Conservation (phyloP, 352 stramenopile species). For the Globisporangium apiculatum region DNA sequence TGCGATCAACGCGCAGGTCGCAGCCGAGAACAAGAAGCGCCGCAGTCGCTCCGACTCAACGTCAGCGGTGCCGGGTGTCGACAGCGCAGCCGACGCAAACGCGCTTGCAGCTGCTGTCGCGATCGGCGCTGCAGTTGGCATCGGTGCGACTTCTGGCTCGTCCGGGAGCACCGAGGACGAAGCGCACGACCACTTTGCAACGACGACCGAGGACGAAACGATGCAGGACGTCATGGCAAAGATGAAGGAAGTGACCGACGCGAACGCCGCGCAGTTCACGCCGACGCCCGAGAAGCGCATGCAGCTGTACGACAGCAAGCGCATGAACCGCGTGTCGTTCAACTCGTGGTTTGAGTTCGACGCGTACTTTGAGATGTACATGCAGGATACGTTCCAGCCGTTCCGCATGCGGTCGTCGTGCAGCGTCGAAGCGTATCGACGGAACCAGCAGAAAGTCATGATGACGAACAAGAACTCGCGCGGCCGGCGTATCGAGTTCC, state of each 20-base stretch:
- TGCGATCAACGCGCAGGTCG: slow-evolving; percentile 17
- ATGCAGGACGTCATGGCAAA: slow-evolving; percentile 62
- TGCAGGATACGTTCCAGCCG: slow-evolving; percentile 83
- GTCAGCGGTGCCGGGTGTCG: not conserved
- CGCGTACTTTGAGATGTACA: slow-evolving; percentile 85
- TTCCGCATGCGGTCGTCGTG: slow-evolving; percentile 84
- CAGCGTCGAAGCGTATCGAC: slow-evolving; percentile 74
- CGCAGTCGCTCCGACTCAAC: slow-evolving; percentile 12
- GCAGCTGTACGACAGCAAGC: slow-evolving; percentile 73
- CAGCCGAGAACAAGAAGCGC: slow-evolving; percentile 31
- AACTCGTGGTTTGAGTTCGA: slow-evolving; percentile 86
- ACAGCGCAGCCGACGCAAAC: not conserved
- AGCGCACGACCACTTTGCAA: slow-evolving; percentile 28
- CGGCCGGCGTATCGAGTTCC: slow-evolving; percentile 71
- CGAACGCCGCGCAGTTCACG: slow-evolving; percentile 29
- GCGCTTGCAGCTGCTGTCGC: slow-evolving; percentile 1
- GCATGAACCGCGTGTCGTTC: slow-evolving; percentile 80
- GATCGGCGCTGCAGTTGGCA: not conserved
- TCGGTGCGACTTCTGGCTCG: slow-evolving; percentile 3
- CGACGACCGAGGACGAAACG: slow-evolving; percentile 43
- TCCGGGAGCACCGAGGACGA: slow-evolving; percentile 23
- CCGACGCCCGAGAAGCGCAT: slow-evolving; percentile 26
- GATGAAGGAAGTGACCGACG: slow-evolving; percentile 41
- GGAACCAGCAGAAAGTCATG: slow-evolving; percentile 85
- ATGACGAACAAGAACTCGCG: slow-evolving; percentile 84